These are phyloP conservation scores for Deinandra increscens DNA, from an alignment of 129 eudicot genomes.

Conservation along the genomic window DNA sequence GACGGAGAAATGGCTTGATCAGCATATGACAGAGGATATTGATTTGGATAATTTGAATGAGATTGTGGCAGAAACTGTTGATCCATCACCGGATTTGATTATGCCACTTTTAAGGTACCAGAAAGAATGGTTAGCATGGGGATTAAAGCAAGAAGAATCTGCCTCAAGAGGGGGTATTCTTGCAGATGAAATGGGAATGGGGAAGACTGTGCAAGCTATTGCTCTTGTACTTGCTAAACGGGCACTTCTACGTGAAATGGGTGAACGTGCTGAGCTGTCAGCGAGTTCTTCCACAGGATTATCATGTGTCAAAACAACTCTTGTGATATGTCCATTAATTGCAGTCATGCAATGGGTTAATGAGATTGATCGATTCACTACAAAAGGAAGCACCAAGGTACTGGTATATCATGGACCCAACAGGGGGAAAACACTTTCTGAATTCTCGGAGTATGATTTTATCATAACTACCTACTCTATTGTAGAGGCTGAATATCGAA, in stretches of 20 bases:
- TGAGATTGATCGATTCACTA: conserved; percentile 72
- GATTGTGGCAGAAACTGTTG: conserved; percentile 54
- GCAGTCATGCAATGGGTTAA: conserved; percentile 84
- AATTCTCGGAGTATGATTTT: conserved; percentile 76
- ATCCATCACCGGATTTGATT: conserved; percentile 57
- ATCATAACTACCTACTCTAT: conserved; percentile 80
- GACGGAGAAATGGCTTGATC: conserved; percentile 60
- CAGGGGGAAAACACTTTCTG: conserved; percentile 44
- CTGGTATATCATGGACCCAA: conserved; percentile 82
- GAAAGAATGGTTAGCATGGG: conserved; percentile 97
- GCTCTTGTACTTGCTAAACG: conserved; percentile 91
- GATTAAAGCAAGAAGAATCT: conserved; percentile 85
- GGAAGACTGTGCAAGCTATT: conserved; percentile 91
- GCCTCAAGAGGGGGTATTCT: conserved; percentile 77
- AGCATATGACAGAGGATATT: conserved; percentile 37
- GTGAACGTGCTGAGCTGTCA: conserved; percentile 27
- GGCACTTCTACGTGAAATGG: conserved; percentile 42
- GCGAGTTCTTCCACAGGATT: conserved; percentile 38
- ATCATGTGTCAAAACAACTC: conserved; percentile 69
- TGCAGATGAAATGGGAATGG: conserved; percentile 99
- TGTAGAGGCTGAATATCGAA: conserved; percentile 78
- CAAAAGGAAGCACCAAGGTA: conserved; percentile 72
- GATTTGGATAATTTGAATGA: conserved; percentile 57
- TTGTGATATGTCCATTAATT: conserved; percentile 82
- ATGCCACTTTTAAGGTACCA: conserved; percentile 88